Percentiles rank a stretch among this genome's conserved stretches.
phyloP scores from a whole-genome alignment of 2,329 filamentous ascomycete genomes.

The Didymella pinodella region DNA sequence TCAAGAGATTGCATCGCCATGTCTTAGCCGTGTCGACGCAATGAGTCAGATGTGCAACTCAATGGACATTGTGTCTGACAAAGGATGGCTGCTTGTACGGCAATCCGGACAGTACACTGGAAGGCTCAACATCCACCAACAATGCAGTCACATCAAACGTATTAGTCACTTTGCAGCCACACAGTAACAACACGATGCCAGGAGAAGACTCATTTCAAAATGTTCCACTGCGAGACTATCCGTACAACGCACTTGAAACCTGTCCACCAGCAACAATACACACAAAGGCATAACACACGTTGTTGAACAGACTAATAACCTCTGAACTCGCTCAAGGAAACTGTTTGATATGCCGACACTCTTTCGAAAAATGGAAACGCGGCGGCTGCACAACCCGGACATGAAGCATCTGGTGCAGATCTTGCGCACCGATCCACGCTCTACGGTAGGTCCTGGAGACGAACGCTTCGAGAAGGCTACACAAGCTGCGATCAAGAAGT shows the following conservation, averaged over 20 bases:
- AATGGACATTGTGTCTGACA: not conserved
- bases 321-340: not conserved
- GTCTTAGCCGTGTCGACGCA: not conserved
- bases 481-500: slow-evolving; percentile 27
- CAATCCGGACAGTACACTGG: not conserved
- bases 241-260: not conserved
- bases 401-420: slow-evolving; percentile 37
- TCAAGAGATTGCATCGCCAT: not conserved
- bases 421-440: slow-evolving; percentile 23
- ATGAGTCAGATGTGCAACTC: not conserved
- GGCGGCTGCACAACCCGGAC: slow-evolving; percentile 31
- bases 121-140: not conserved
- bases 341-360: slow-evolving; percentile 10
- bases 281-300: not conserved
- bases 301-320: not conserved
- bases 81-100: not conserved
- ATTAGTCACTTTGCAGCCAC: not conserved
- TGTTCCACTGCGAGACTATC: slow-evolving; percentile 2
- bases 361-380: slow-evolving; percentile 25
- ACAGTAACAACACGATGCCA: slow-evolving; percentile 10
- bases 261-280: not conserved
- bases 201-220: slow-evolving; percentile 11
- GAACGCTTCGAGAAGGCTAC: slow-evolving; percentile 17
- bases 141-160: not conserved
- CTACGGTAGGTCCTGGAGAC: slow-evolving; percentile 4